Evolutionary conservation across 148 eudicot genomes (phyloP), one percentile per base, ranked within the genome.

Genomic region (Spergularia marina): DNA sequence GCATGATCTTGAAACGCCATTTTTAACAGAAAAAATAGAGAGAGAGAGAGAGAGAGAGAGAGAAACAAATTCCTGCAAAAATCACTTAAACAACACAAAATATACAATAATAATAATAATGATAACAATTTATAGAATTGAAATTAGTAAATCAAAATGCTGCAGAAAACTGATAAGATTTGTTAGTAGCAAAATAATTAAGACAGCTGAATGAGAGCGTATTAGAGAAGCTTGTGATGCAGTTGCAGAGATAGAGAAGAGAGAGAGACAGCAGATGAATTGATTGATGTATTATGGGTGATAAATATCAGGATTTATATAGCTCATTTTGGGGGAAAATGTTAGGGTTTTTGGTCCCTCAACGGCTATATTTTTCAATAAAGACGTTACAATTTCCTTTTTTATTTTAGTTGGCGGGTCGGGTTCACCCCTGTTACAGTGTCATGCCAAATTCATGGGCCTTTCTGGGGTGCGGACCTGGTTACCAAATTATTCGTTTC

Each of bases 1-100:
- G 81, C 44, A 53, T 83, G 87, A 68, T 92, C 93, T 69, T 86
- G 91, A 71, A 72, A 73, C 1, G 77, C 61, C 17, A 58, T 82
- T 77, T 86, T 76, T 5, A 47, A 49, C 72, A 16, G 20, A 0
- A 30, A 30, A 30, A 2, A 0, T 23, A n/a, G n/a, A n/a, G n/a
- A n/a, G n/a, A n/a, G n/a, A n/a, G n/a, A n/a, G 14, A 58, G 16
- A 39, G 17, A 68, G 25, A 75, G 14, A 53, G 0, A 23, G 0
- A 23, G 0, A 25, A 23, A 41, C 2, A n/a, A 68, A 9, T 56
- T 41, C 53, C 77, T 71, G 74, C 56, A 71, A 76, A 65, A 30
- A 66, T 21, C 60, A 58, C 40, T 49, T n/a, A 62, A 55, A 68
- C 57, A 60, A 49, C 62, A 20, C 20, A 62, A 39, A 21, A 34